A percentile compares a stretch with the other conserved stretches of the same genome.
Conservation (phyloP, 1,139 yeast species). For the Saccharomycopsis hybrid region DNA sequence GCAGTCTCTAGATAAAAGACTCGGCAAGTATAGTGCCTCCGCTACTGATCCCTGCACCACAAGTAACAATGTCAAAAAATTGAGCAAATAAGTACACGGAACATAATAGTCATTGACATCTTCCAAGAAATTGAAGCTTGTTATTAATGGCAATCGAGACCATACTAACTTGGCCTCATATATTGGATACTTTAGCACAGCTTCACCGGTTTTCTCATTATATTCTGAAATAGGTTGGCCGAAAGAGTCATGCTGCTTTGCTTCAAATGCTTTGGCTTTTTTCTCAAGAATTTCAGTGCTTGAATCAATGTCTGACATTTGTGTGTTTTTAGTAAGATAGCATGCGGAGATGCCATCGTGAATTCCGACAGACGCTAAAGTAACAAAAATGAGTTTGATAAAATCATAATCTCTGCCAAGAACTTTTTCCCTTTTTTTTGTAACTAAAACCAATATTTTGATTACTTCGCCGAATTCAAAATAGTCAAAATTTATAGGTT, state of each 20-base stretch:
- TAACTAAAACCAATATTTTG: constrained; percentile 35
- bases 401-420: constrained; percentile 31
- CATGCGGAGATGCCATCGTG: constrained; percentile 18
- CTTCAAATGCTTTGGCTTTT: neutral
- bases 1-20: no score
- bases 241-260: no score
- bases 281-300: constrained; percentile 3
- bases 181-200: constrained; percentile 21
- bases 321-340: no score
- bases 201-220: constrained; percentile 24
- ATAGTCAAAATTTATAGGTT: no score
- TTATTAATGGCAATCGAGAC: constrained; percentile 27
- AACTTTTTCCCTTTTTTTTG: constrained; percentile 31
- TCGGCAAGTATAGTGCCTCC: constrained; percentile 25
- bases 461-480: constrained; percentile 36
- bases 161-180: constrained; percentile 25
- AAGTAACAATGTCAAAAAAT: constrained; percentile 37
- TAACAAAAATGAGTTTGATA: constrained; percentile 34
- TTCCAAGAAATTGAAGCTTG: constrained; percentile 29
- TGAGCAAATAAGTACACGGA: constrained; percentile 33
- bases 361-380: constrained; percentile 29
- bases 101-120: constrained; percentile 31
- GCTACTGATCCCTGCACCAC: constrained; percentile 28
- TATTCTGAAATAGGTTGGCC: constrained; percentile 14
- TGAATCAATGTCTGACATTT: neutral